These are phyloP conservation scores for Hymenoscyphus salicellus DNA, from an alignment of 2,329 filamentous ascomycete genomes.

Conservation along the genomic window DNA sequence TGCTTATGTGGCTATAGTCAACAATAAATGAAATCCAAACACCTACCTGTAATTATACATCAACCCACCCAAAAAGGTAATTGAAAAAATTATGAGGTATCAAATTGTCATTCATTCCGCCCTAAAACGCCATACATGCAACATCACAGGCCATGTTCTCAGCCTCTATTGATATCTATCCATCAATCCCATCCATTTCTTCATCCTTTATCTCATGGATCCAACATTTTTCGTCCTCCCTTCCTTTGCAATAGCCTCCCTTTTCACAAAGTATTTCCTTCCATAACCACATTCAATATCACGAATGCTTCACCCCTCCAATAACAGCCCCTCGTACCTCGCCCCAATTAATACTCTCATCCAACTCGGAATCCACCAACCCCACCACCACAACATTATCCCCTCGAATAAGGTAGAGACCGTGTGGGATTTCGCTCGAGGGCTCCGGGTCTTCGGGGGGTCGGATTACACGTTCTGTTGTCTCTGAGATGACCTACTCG, in stretches of 20 bases:
- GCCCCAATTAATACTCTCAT: constrained; percentile 87
- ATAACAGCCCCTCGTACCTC: constrained; percentile 84
- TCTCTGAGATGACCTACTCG: constrained; percentile 76
- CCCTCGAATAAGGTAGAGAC: constrained; percentile 86
- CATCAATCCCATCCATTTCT: background rate
- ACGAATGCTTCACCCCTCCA: constrained; percentile 76
- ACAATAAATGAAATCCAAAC: no score
- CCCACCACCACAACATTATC: constrained; percentile 93
- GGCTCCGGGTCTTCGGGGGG: constrained; percentile 78
- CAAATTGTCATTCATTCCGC: background rate
- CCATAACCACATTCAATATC: constrained; percentile 15
- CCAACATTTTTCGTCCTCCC: background rate
- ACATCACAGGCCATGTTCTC: constrained; percentile 12
- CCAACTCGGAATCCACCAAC: constrained; percentile 82
- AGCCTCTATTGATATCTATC: constrained; percentile 7
- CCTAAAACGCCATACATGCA: constrained; percentile 36
- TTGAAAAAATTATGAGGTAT: background rate
- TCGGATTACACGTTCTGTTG: constrained; percentile 86
- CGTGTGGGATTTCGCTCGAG: constrained; percentile 76
- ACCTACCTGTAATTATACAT: background rate
- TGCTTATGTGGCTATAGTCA: no score
- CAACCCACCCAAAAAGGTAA: background rate
- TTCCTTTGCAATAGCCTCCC: background rate
- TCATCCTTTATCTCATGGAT: no score
- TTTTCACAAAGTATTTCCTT: background rate